Evolutionary conservation across 2,329 filamentous ascomycete genomes (phyloP).

Genomic region (Aspergillus unguis): DNA sequence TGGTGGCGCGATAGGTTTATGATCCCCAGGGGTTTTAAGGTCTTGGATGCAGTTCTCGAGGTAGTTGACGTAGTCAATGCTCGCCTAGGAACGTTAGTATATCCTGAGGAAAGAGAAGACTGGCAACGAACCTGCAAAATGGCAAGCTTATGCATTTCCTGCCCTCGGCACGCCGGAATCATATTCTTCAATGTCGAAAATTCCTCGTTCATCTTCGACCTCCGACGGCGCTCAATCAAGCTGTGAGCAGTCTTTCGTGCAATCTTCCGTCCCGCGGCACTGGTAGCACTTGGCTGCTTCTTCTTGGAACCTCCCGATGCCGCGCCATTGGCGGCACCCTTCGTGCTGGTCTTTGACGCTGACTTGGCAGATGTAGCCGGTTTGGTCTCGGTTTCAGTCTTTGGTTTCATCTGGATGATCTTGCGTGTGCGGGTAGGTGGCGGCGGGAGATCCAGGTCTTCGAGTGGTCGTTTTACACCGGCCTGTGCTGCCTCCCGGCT

Average conservation of each 20-base stretch:
- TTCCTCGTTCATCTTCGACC: constrained; percentile 99
- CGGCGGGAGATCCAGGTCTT: constrained; percentile 74
- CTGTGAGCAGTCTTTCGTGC: constrained; percentile 95
- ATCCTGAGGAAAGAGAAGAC: constrained; percentile 2
- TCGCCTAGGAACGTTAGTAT: constrained; percentile 60
- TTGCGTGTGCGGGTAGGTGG: constrained; percentile 89
- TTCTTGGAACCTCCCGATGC: constrained; percentile 57
- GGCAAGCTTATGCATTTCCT: constrained; percentile 96
- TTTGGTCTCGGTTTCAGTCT: constrained; percentile 46
- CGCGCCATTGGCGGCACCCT: constrained; percentile 15
- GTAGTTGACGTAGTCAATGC: constrained; percentile 94
- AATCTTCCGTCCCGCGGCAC: constrained; percentile 87
- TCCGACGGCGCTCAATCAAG: constrained; percentile 80
- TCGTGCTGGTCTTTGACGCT: constrained; percentile 26
- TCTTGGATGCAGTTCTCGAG: constrained; percentile 82
- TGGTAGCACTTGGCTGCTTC: constrained; percentile 72
- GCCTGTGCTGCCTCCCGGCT: constrained; percentile 27
- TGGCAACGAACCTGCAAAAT: constrained; percentile 72
- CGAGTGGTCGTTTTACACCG: constrained; percentile 41
- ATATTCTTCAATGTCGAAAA: constrained; percentile 90
- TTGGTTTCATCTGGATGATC: constrained; percentile 96
- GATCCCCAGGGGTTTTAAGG: constrained; percentile 58
- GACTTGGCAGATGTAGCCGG: constrained; percentile 30
- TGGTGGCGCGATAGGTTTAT: constrained; percentile 17
- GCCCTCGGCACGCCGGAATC: constrained; percentile 90